phyloP scores from a whole-genome alignment of 768 basidiomycete genomes.

The Termitomyces sp. region DNA sequence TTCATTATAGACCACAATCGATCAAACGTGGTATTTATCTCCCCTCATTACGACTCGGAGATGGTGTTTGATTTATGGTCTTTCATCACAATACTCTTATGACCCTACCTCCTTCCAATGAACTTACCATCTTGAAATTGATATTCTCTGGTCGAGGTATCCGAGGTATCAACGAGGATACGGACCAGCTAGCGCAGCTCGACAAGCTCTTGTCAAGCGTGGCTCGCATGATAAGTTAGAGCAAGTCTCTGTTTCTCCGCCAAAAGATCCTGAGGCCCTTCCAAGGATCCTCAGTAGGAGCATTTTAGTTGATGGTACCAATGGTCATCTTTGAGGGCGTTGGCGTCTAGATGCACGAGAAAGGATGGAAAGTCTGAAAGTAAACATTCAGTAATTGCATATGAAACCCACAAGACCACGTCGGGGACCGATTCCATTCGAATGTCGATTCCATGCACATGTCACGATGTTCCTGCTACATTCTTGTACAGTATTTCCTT shows the following conservation, averaged over 20 bases:
- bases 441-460: too few species aligned
- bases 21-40: neutral
- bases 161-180: neutral
- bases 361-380: neutral
- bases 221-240: neutral
- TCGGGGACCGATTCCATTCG: too few species aligned
- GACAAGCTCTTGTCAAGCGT: neutral
- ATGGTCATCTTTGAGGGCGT: neutral
- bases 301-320: neutral
- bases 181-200: neutral
- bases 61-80: neutral
- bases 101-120: neutral
- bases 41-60: too few species aligned
- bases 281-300: neutral
- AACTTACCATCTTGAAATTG: neutral
- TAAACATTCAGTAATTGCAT: too few species aligned
- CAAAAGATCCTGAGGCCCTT: too few species aligned
- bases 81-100: neutral
- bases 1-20: neutral
- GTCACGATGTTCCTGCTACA: neutral
- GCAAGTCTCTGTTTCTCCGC: neutral
- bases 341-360: neutral
- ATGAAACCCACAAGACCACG: too few species aligned
- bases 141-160: neutral
- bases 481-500: neutral